phyloP scores from a whole-genome alignment of 192 early-diverging fungal species.

The Chytriomyces sp. region DNA sequence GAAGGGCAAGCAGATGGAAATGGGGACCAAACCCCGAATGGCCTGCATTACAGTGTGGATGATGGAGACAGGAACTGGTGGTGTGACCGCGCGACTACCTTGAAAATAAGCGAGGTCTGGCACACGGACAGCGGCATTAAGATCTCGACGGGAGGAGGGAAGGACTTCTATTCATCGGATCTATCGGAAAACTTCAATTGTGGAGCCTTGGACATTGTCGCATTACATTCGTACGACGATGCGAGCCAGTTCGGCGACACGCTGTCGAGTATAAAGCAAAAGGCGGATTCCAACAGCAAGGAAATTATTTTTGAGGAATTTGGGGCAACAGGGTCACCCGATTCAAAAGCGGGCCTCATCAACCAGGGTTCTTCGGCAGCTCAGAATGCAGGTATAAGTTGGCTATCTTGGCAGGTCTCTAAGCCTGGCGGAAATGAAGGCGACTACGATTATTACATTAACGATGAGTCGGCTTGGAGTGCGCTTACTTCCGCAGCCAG shows the following conservation, averaged over 20 bases:
- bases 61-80: slow-evolving; percentile 26
- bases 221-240: slow-evolving; percentile 24
- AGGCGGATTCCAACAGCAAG: not conserved
- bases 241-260: not conserved
- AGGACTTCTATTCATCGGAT: slow-evolving; percentile 9
- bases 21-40: not conserved
- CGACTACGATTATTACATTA: slow-evolving; percentile 34
- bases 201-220: slow-evolving; percentile 19
- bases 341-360: no score
- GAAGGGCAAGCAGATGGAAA: slow-evolving; percentile 29
- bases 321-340: not conserved
- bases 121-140: not conserved
- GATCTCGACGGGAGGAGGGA: slow-evolving; percentile 28
- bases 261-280: not conserved
- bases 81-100: slow-evolving; percentile 26
- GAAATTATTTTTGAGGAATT: not conserved
- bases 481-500: no score
- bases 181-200: slow-evolving; percentile 21
- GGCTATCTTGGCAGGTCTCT: not conserved
- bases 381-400: not conserved
- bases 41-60: not conserved
- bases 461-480: slow-evolving; percentile 2
- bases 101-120: not conserved
- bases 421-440: not conserved
- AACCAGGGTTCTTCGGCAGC: not conserved